Percentiles rank a stretch among this genome's conserved stretches.
phyloP scores from a whole-genome alignment of 2,329 filamentous ascomycete genomes.

The Cladosporium sp. region DNA sequence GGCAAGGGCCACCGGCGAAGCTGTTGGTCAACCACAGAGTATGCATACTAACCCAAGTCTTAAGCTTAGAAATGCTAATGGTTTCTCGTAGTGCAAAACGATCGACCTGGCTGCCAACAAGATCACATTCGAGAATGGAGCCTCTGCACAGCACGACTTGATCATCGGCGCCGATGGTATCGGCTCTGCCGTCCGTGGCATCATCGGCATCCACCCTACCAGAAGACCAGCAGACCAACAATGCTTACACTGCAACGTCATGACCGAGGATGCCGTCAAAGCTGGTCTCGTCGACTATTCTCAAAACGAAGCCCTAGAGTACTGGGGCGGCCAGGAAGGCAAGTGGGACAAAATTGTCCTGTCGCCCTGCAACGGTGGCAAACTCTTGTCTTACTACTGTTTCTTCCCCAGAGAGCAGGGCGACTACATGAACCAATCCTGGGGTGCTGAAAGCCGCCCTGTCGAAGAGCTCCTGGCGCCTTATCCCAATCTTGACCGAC shows the following conservation, averaged over 20 bases:
- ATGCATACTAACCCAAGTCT: constrained; percentile 27
- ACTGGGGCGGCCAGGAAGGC: constrained; percentile 65
- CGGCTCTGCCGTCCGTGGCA: constrained; percentile 58
- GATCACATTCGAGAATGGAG: constrained; percentile 53
- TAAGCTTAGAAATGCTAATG: not conserved
- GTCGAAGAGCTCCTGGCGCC: constrained; percentile 53
- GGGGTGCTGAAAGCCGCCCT: constrained; percentile 49
- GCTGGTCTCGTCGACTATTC: constrained; percentile 59
- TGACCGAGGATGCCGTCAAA: constrained; percentile 55
- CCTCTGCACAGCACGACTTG: constrained; percentile 50
- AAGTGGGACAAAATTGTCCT: constrained; percentile 64
- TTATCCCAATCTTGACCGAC: constrained; percentile 55
- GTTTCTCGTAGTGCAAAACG: constrained; percentile 36
- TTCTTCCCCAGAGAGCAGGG: constrained; percentile 59
- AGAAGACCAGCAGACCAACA: constrained; percentile 56
- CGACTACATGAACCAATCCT: constrained; percentile 58
- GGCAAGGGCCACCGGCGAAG: constrained; percentile 50
- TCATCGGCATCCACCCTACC: constrained; percentile 58
- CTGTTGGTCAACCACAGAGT: constrained; percentile 52
- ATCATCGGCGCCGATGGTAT: constrained; percentile 64
- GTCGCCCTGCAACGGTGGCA: constrained; percentile 62
- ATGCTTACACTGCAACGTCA: constrained; percentile 62
- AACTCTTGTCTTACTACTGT: constrained; percentile 64
- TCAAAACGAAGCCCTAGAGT: constrained; percentile 57
- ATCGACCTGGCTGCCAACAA: constrained; percentile 46